A percentile compares a stretch with the other conserved stretches of the same genome.
Conservation (phyloP, 371 early-diverging fungal genomes). For the Mortierella sp. region DNA sequence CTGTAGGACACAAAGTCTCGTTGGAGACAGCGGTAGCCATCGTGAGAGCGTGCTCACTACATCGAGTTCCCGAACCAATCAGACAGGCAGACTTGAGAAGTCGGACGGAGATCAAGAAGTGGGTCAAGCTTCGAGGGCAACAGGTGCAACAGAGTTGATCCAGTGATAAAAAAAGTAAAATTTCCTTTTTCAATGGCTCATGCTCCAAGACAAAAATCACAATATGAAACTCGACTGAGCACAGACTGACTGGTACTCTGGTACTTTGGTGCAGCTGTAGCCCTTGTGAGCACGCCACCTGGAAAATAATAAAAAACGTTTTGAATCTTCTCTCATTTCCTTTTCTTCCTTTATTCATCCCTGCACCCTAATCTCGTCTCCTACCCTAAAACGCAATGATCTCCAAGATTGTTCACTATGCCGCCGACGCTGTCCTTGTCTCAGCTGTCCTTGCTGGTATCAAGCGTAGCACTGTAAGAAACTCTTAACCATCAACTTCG, state of each 20-base stretch:
- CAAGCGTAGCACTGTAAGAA: slow-evolving; percentile 74
- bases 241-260: neutral
- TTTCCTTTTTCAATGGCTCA: slow-evolving; percentile 7
- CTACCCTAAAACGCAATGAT: slow-evolving; percentile 54
- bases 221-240: neutral
- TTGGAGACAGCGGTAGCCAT: slow-evolving; percentile 76
- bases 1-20: slow-evolving; percentile 83
- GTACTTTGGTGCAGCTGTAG: too few relatives aligned
- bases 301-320: slow-evolving; percentile 1
- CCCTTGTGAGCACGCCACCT: slow-evolving; percentile 4
- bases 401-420: slow-evolving; percentile 72
- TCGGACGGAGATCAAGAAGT: slow-evolving; percentile 61
- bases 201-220: neutral
- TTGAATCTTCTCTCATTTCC: neutral
- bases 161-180: slow-evolving; percentile 1
- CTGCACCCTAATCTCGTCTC: slow-evolving; percentile 3
- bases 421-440: slow-evolving; percentile 79
- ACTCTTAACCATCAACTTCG: neutral
- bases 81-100: slow-evolving; percentile 84
- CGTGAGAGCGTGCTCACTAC: slow-evolving; percentile 71
- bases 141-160: neutral
- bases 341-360: slow-evolving; percentile 2
- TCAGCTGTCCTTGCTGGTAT: slow-evolving; percentile 84
- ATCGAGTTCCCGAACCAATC: slow-evolving; percentile 91
- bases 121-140: slow-evolving; percentile 17